Percentiles rank a stretch among this genome's conserved stretches.
These are phyloP conservation scores for Saccharum hybrid DNA, from an alignment of 202 grass and related monocot species.

Conservation along the genomic window DNA sequence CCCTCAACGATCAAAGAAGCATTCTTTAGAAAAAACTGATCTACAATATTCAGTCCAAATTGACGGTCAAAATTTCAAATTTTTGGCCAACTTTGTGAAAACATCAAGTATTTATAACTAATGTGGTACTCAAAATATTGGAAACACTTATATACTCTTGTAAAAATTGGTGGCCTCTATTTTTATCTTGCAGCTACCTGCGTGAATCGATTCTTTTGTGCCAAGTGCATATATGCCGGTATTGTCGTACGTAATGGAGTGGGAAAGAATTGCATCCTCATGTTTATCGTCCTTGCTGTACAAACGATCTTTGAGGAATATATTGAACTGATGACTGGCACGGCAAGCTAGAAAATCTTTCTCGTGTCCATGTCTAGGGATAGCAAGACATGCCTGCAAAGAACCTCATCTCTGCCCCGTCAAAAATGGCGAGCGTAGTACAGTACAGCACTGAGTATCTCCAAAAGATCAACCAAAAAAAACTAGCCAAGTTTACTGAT, in stretches of 20 bases:
- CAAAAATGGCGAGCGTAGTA: background rate
- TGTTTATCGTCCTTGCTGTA: background rate
- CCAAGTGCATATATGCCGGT: background rate
- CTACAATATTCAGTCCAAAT: background rate
- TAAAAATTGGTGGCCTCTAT: background rate
- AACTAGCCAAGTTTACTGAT: no score
- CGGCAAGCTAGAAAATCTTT: slow-evolving; percentile 2
- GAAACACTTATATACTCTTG: background rate
- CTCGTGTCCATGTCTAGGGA: background rate
- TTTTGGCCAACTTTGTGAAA: background rate
- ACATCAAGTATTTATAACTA: background rate
- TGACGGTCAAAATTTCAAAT: background rate
- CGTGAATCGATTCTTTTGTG: slow-evolving; percentile 26
- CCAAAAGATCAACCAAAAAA: no score
- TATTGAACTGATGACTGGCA: background rate
- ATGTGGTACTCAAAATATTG: background rate
- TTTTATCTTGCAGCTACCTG: background rate
- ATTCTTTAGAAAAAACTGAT: background rate
- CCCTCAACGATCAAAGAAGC: background rate
- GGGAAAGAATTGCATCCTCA: background rate
- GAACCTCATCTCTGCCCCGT: background rate
- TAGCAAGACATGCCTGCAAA: background rate
- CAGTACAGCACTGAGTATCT: no score
- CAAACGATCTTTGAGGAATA: background rate
- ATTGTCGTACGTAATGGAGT: background rate